Evolutionary conservation across 2,329 filamentous ascomycete species (phyloP), one percentile per base, ranked within the genome.

Genomic region (Pseudogymnoascus sp.): DNA sequence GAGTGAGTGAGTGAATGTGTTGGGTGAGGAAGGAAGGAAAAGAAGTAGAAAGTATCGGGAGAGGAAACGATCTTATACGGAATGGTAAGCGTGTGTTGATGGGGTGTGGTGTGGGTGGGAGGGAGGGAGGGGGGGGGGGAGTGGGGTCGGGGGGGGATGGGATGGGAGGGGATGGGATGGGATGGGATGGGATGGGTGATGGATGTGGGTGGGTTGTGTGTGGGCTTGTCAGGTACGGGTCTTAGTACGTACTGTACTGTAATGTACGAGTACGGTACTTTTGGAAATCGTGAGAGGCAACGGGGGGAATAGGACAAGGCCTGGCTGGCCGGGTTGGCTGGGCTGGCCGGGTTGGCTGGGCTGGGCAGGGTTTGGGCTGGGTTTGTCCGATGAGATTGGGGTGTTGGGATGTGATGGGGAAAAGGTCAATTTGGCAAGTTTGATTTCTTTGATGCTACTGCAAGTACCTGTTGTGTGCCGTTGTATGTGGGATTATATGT

Each of bases 1-100:
- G 12, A 4, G 14, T 14, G 12, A 4, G 14, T 14, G 50, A 63
- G 28, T 11, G 53, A 62, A 62, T 31, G 62, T 60, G 62, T 63
- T 63, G 47, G 62, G 47, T 60, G 38, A 61, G 40, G 28, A 62
- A 60, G 62, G 21, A 35, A 62, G 42, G 28, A 37, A 37, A 35
- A 35, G 42, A 21, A 37, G 59, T 23, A 2, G 21, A 56, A 16
- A 53, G 28, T 10, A 21, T 42, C 5, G 61, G 42, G 35, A 12
- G 23, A 16, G 60, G 37, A 38, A 40, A 47, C 37, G 33, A 40
- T 61, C 60, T 61, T 61, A 61, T 61, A 61, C 53, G 44, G 44
- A 50, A 50, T 28, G 44, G 23, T 50, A 28, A 50, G 23, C 44
- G 44, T 18, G 44, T n/a, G 44, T 6, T 47, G 42, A n/a, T 5